Evolutionary conservation across 2,329 filamentous ascomycete species (phyloP).

Genomic region (Sclerotinia nivalis): DNA sequence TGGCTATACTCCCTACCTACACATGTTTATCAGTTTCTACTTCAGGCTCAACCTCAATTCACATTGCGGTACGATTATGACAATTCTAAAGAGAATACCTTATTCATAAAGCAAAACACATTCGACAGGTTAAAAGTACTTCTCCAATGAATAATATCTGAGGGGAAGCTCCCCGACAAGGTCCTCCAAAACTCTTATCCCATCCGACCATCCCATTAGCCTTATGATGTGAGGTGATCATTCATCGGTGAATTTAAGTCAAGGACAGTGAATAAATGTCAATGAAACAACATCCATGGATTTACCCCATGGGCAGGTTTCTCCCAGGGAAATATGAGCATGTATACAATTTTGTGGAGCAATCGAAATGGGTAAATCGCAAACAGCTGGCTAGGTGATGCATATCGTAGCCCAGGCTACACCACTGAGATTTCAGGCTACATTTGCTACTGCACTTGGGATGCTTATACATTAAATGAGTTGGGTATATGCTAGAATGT

Average conservation of each 20-base stretch:
- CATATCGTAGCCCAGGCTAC: background rate
- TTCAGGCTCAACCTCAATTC: background rate
- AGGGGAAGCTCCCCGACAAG: background rate
- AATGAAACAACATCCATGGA: background rate
- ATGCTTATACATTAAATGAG: constrained; percentile 24
- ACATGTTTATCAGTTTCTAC: background rate
- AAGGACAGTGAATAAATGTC: background rate
- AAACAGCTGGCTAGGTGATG: background rate
- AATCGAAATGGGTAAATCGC: background rate
- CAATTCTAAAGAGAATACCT: background rate
- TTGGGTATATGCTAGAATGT: constrained; percentile 28
- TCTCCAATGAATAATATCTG: background rate
- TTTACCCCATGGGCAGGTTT: background rate
- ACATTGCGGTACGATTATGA: background rate
- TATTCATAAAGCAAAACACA: background rate
- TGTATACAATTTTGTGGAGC: no score
- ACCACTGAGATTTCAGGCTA: background rate
- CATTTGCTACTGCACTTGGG: background rate
- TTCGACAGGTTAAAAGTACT: background rate
- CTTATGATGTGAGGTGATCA: background rate
- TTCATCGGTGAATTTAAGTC: background rate
- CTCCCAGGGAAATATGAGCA: background rate
- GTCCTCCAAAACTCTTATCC: background rate
- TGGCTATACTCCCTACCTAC: background rate
- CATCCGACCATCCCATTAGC: background rate